Evolutionary conservation across 2,329 filamentous ascomycete species (phyloP), one percentile per base, ranked within the genome.

Genomic region (Rhinocladiella similis): DNA sequence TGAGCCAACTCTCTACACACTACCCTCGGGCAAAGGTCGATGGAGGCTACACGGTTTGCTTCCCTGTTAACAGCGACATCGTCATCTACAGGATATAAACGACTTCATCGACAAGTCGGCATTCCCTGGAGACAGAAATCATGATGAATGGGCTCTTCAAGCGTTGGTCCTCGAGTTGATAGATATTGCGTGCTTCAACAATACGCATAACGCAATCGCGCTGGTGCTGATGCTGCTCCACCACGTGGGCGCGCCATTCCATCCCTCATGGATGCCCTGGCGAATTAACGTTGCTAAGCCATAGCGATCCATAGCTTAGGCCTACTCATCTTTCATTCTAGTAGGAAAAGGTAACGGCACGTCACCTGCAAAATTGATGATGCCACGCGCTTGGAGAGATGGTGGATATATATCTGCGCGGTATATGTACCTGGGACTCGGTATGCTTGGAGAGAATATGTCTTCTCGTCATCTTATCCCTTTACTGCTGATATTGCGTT

Each of bases 161-260:
- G 25, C 7, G 4, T 7, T 27, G 25, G 4, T 27, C 25, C 7
- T 7, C 4, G 25, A 4, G 25, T 7, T 27, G 25, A 27, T 45
- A 54, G 25, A 27, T 45, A 54, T 54, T 33, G 52, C 52, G 52
- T 54, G 52, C 52, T 54, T 45, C 46, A 46, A 50, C n/a, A 43
- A 27, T 18, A 7, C 52, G 18, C 18, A 54, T 54, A 54, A 54
- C 52, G 52, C 52, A 35, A 54, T 54, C 52, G 20, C 25, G 25
- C 25, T 18, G 52, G 18, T 43, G 22, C 52, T 43, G 25, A 3
- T 18, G 52, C 25, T 43, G 22, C 52, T 43, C 52, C 52, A 54
- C 52, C 46, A 54, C 46, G 14, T 54, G 39, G 33, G 36, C 52
- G 36, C 46, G 46, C 52, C 45, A 54, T 50, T 50, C 29, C 25